Percentiles rank a stretch among this genome's conserved stretches.
Evolutionary conservation across 148 eudicot species (phyloP).

Genomic region (Nyssa sinensis): DNA sequence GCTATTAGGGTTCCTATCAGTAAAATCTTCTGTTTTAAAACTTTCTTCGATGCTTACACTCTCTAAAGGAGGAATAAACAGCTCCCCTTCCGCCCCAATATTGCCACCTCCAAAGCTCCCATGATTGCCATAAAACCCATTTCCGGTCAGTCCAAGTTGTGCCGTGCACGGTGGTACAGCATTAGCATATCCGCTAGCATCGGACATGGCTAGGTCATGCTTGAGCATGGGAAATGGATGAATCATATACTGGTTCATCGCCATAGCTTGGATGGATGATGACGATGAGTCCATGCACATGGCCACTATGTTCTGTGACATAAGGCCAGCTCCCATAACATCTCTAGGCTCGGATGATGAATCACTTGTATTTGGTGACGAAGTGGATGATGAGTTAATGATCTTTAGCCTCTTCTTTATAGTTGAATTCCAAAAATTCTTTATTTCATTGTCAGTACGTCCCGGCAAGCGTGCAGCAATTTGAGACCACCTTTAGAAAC

Average conservation of each 20-base stretch:
- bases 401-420: constrained; percentile 78
- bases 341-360: constrained; percentile 58
- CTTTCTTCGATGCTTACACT: constrained; percentile 36
- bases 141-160: constrained; percentile 23
- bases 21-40: constrained; percentile 21
- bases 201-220: constrained; percentile 19
- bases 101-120: constrained; percentile 37
- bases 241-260: constrained; percentile 23
- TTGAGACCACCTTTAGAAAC: constrained; percentile 70
- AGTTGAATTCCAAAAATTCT: constrained; percentile 94
- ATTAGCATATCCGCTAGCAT: constrained; percentile 32
- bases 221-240: constrained; percentile 29
- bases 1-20: constrained; percentile 28
- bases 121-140: constrained; percentile 15
- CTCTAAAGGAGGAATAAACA: constrained; percentile 53
- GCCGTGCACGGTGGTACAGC: constrained; percentile 38
- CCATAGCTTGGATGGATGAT: constrained; percentile 33
- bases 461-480: constrained; percentile 88
- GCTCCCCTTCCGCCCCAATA: constrained; percentile 40
- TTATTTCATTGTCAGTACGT: constrained; percentile 84
- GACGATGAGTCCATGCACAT: constrained; percentile 48
- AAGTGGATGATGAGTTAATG: constrained; percentile 43
- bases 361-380: constrained; percentile 73
- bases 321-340: constrained; percentile 27
- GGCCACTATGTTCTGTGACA: constrained; percentile 40